Evolutionary conservation across 225 moss, liverwort and hornwort genomes (phyloP).

Genomic region (Bryum argenteum): DNA sequence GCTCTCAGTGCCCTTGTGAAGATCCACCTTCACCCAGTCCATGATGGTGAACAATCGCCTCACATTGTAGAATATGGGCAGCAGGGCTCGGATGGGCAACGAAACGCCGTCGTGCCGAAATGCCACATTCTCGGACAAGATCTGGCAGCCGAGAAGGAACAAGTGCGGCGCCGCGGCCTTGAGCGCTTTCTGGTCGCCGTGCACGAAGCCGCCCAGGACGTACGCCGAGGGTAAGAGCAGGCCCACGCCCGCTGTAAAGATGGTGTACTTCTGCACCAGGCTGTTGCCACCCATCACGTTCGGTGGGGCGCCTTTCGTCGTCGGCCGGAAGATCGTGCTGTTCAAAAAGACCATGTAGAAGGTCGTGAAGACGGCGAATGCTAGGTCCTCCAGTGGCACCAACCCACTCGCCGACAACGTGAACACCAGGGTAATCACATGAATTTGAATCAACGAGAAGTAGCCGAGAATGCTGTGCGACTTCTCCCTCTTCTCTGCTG

Average conservation of each 20-base stretch:
- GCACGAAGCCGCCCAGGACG: conserved; percentile 44
- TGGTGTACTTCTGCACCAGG: conserved; percentile 24
- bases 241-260: conserved; percentile 38
- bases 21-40: conserved; percentile 46
- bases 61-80: conserved; percentile 57
- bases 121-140: conserved; percentile 40
- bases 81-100: conserved; percentile 39
- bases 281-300: conserved; percentile 26
- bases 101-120: conserved; percentile 34
- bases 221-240: conserved; percentile 50
- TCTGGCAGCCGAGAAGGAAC: conserved; percentile 52
- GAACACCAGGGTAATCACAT: conserved; percentile 42
- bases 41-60: conserved; percentile 48
- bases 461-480: conserved; percentile 36
- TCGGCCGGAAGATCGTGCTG: conserved; percentile 36
- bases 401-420: conserved; percentile 40
- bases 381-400: conserved; percentile 47
- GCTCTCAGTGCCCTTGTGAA: conserved; percentile 33
- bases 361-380: conserved; percentile 38
- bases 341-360: conserved; percentile 46
- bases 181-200: conserved; percentile 50
- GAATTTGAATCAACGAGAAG: conserved; percentile 45
- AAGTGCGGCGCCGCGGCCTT: conserved; percentile 49
- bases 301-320: conserved; percentile 32
- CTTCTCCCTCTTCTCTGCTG: conserved; percentile 34